phyloP scores from a whole-genome alignment of 805 yeast species.

The Hanseniaspora lachancei region DNA sequence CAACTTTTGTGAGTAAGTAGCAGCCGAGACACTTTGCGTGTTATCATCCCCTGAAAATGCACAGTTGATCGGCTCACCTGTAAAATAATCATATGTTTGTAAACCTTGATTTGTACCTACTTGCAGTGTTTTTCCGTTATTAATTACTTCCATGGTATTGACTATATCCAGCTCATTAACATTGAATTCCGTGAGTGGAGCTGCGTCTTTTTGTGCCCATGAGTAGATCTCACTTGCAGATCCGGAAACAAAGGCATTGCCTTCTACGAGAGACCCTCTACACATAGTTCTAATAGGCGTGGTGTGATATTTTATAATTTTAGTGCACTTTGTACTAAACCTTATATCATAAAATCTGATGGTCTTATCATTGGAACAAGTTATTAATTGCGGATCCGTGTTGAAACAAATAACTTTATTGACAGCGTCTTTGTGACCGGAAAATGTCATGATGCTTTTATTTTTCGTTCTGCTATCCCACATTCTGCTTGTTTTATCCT shows the following conservation, averaged over 20 bases:
- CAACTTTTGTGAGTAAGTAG: background rate
- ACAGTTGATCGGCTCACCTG: slow-evolving; percentile 63
- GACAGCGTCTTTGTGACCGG: slow-evolving; percentile 72
- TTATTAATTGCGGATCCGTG: slow-evolving; percentile 72
- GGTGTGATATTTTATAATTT: slow-evolving; percentile 72
- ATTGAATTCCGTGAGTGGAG: slow-evolving; percentile 44
- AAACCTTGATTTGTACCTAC: slow-evolving; percentile 79
- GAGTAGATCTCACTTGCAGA: slow-evolving; percentile 72
- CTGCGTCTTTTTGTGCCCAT: slow-evolving; percentile 73
- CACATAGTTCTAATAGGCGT: slow-evolving; percentile 64
- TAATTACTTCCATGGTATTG: slow-evolving; percentile 37
- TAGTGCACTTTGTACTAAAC: slow-evolving; percentile 57
- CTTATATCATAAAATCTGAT: slow-evolving; percentile 76
- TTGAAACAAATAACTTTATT: slow-evolving; percentile 54
- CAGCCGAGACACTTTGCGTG: background rate
- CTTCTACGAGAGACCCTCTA: slow-evolving; percentile 48
- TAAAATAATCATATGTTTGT: slow-evolving; percentile 62
- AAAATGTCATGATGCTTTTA: slow-evolving; percentile 55
- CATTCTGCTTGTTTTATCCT: slow-evolving; percentile 73
- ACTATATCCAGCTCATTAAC: slow-evolving; percentile 4
- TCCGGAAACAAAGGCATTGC: slow-evolving; percentile 59
- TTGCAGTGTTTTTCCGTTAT: slow-evolving; percentile 50
- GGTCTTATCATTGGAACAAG: slow-evolving; percentile 75
- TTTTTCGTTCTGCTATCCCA: slow-evolving; percentile 83
- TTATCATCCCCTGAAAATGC: slow-evolving; percentile 31